Percentiles rank a stretch among this genome's conserved stretches.
These are phyloP conservation scores for Lolium rigidum DNA, from an alignment of 176 grass and related monocot species.

Conservation along the genomic window DNA sequence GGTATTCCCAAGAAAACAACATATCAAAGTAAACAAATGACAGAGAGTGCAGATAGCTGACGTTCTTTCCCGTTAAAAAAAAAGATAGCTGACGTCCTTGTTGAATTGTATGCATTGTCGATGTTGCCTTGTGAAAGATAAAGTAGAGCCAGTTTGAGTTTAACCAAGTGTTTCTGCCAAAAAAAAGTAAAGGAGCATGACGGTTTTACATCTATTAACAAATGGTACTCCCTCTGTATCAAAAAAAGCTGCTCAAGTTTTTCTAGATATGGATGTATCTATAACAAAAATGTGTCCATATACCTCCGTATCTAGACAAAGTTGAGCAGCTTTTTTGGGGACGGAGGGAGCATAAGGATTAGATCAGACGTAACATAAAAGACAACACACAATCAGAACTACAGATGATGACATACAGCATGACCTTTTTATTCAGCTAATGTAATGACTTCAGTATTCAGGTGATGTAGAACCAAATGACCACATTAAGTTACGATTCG, in stretches of 20 bases:
- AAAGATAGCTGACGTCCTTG: slow-evolving; percentile 54
- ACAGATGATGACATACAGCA: background rate
- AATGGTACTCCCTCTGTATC: background rate
- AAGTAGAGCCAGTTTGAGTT: slow-evolving; percentile 62
- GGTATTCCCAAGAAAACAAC: background rate
- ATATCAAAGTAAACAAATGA: background rate
- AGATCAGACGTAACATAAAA: background rate
- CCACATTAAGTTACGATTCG: background rate
- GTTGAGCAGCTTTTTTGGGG: too few species aligned
- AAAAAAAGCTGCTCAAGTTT: too few species aligned
- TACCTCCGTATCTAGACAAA: too few species aligned
- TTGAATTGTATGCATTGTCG: slow-evolving; percentile 54
- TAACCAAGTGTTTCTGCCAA: slow-evolving; percentile 66
- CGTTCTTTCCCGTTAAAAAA: too few species aligned
- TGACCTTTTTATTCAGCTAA: background rate
- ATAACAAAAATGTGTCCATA: too few species aligned
- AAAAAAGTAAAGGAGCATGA: background rate
- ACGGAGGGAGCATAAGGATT: background rate
- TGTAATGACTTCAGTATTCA: background rate
- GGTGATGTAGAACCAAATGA: background rate
- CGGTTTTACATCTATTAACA: slow-evolving; percentile 12
- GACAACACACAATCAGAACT: background rate
- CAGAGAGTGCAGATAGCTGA: background rate
- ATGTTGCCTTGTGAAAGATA: slow-evolving; percentile 59
- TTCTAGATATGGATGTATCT: too few species aligned